Evolutionary conservation across 2,329 filamentous ascomycete species (phyloP).

Genomic region (Colletotrichum magnum): DNA sequence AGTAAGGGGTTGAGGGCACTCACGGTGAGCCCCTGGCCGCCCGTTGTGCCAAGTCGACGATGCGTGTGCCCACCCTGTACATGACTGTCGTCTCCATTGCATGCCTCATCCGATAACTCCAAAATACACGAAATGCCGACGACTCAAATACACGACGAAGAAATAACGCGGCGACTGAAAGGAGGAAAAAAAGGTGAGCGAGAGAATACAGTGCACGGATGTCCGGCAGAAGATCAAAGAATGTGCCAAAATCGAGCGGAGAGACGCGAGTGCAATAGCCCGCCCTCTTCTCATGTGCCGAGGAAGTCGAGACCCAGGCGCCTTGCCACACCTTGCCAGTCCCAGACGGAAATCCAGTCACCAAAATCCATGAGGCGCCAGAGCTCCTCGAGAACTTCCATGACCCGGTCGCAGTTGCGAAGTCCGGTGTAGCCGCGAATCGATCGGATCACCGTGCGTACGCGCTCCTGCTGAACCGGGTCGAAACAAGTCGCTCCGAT

Average conservation of each 20-base stretch:
- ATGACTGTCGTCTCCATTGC: slow-evolving; percentile 22
- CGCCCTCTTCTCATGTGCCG: slow-evolving; percentile 54
- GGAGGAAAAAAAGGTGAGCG: slow-evolving; percentile 4
- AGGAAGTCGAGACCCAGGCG: slow-evolving; percentile 70
- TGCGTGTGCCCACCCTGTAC: slow-evolving; percentile 17
- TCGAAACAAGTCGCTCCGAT: slow-evolving; percentile 74
- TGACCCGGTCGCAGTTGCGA: slow-evolving; percentile 68
- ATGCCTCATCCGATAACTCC: slow-evolving; percentile 31
- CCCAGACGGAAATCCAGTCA: slow-evolving; percentile 73
- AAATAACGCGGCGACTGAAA: neutral
- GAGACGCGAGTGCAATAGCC: neutral
- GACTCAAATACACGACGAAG: slow-evolving; percentile 3
- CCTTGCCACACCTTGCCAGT: slow-evolving; percentile 72
- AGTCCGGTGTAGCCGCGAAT: slow-evolving; percentile 73
- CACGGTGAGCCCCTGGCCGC: neutral
- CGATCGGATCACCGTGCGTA: slow-evolving; percentile 63
- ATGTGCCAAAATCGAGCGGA: slow-evolving; percentile 7
- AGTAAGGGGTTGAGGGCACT: neutral
- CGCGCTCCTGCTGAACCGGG: slow-evolving; percentile 64
- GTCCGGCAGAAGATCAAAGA: slow-evolving; percentile 25
- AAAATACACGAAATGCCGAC: neutral
- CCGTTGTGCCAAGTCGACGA: slow-evolving; percentile 8
- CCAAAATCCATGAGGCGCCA: slow-evolving; percentile 72
- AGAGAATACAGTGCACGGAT: slow-evolving; percentile 39
- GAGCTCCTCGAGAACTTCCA: slow-evolving; percentile 69